Evolutionary conservation across 352 stramenopile species (phyloP).

Genomic region (Hyaloperonospora brassicae): DNA sequence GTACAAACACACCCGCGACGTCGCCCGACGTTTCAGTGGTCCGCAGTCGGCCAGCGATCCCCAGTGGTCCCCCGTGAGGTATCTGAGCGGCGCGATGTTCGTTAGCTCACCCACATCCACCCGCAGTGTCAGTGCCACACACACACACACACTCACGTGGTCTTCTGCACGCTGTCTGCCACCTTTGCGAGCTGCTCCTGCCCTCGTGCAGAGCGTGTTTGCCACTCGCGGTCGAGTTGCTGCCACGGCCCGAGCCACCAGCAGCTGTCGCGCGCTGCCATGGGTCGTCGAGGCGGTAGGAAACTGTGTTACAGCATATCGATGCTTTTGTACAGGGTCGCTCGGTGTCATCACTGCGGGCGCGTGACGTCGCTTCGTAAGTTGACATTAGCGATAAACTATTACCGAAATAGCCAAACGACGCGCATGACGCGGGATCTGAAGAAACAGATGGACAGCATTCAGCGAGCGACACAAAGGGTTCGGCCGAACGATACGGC

Average conservation of each 20-base stretch:
- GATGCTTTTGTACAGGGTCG: constrained; percentile 7
- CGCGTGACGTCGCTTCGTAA: too few species aligned
- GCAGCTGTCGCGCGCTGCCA: constrained; percentile 20
- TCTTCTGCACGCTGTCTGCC: constrained; percentile 67
- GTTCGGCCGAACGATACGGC: not conserved
- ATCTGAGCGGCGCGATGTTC: constrained; percentile 21
- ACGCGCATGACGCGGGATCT: not conserved
- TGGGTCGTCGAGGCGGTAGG: not conserved
- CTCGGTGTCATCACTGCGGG: not conserved
- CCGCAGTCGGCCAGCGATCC: constrained; percentile 40
- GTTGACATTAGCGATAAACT: too few species aligned
- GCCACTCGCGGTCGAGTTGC: constrained; percentile 61
- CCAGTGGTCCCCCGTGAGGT: constrained; percentile 59
- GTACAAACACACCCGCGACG: constrained; percentile 30
- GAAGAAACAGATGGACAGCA: constrained; percentile 5
- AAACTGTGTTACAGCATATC: constrained; percentile 7
- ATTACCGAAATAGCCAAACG: too few species aligned
- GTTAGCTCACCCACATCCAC: not conserved
- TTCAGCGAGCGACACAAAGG: not conserved
- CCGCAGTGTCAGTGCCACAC: not conserved
- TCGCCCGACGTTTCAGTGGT: constrained; percentile 41
- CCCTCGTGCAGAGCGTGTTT: constrained; percentile 29
- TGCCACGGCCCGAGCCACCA: constrained; percentile 62
- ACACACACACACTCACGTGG: constrained; percentile 34
- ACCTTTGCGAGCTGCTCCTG: constrained; percentile 62